phyloP scores from a whole-genome alignment of 169 alveolate species.

The Plasmodium falciparum region DNA sequence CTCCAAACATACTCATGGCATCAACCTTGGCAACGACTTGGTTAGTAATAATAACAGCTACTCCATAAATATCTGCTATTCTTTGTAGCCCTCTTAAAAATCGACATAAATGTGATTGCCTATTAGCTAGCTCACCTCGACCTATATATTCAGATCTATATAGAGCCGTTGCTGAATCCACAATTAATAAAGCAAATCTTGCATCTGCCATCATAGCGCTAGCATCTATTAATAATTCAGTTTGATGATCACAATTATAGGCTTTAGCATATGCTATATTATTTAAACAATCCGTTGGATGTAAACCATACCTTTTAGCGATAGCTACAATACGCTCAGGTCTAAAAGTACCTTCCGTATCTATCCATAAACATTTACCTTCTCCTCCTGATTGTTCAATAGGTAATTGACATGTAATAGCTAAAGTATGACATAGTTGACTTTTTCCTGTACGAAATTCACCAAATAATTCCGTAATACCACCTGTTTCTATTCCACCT shows the following conservation, averaged over 20 bases:
- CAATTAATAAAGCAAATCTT: constrained; percentile 96
- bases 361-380: constrained; percentile 99
- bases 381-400: constrained; percentile 97
- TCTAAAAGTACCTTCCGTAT: constrained; percentile 99
- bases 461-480: constrained; percentile 98
- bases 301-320: constrained; percentile 97
- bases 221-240: constrained; percentile 95
- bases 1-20: constrained; percentile 90
- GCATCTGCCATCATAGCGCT: constrained; percentile 98
- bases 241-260: constrained; percentile 97
- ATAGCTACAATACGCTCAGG: constrained; percentile 98
- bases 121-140: constrained; percentile 98
- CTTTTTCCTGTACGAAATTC: constrained; percentile 99
- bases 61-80: constrained; percentile 96
- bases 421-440: constrained; percentile 97
- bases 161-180: constrained; percentile 98
- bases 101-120: constrained; percentile 98
- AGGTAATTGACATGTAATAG: constrained; percentile 96
- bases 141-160: constrained; percentile 99
- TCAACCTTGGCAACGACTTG: constrained; percentile 96
- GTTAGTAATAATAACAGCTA: constrained; percentile 97
- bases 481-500: constrained; percentile 98
- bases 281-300: constrained; percentile 96
- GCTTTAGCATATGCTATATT: constrained; percentile 99
- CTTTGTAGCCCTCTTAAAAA: constrained; percentile 96